These are phyloP conservation scores for Cladosporium austrohemisphaericum DNA, from an alignment of 2,329 filamentous ascomycete genomes.

Conservation along the genomic window DNA sequence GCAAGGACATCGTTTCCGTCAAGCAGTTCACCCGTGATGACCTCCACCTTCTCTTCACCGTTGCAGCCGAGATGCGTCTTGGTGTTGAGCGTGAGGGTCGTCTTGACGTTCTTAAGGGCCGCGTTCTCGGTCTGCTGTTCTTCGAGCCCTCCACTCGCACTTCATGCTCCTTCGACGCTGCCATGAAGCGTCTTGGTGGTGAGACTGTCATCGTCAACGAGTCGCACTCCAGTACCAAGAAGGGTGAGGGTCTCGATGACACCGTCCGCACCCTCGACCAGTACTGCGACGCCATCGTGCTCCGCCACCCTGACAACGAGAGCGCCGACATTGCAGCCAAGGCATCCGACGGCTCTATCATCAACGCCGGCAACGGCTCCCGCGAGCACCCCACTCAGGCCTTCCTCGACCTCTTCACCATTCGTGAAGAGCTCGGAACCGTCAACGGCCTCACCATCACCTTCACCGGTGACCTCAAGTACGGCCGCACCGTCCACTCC, in stretches of 20 bases:
- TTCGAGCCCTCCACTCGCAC: conserved; percentile 97
- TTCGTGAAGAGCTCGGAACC: conserved; percentile 93
- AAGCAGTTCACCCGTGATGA: conserved; percentile 84
- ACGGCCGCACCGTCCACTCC: conserved; percentile 92
- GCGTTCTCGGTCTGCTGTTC: conserved; percentile 88
- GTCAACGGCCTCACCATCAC: conserved; percentile 95
- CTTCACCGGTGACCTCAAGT: conserved; percentile 87
- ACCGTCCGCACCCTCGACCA: conserved; percentile 89
- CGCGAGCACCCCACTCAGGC: conserved; percentile 97
- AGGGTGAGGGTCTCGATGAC: conserved; percentile 91
- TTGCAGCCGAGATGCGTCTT: conserved; percentile 95
- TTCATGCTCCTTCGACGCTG: conserved; percentile 91
- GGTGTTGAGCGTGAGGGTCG: conserved; percentile 90
- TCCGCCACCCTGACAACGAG: conserved; percentile 82
- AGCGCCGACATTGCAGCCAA: conserved; percentile 80
- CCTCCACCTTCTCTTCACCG: conserved; percentile 88
- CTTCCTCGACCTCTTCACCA: conserved; percentile 96
- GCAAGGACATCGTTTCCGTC: conserved; percentile 85
- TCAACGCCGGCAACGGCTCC: conserved; percentile 95
- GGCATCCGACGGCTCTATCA: conserved; percentile 84
- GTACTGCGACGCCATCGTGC: conserved; percentile 92
- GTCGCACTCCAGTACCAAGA: conserved; percentile 80
- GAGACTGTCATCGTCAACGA: conserved; percentile 79
- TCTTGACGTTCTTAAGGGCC: conserved; percentile 78
- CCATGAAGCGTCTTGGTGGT: conserved; percentile 96